Conservation (phyloP, 2,329 filamentous ascomycete genomes). For the Escovopsis sp. region DNA sequence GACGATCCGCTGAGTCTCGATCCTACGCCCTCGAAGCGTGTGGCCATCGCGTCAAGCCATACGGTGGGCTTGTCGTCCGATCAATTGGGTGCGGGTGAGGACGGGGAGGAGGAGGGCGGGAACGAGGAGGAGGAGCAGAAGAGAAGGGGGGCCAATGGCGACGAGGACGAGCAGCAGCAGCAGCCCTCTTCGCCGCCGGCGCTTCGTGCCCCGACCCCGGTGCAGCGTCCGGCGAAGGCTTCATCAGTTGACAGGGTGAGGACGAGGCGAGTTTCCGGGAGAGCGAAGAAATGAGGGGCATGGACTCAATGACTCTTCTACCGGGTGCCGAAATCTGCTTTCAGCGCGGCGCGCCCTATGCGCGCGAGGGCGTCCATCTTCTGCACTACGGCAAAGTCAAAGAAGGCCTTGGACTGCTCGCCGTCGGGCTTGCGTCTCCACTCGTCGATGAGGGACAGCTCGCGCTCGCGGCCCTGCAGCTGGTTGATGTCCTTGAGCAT, state of each 20-base stretch:
- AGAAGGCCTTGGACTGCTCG: slow-evolving; percentile 29
- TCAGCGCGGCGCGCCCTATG: slow-evolving; percentile 30
- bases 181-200: slow-evolving; percentile 9
- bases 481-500: slow-evolving; percentile 35
- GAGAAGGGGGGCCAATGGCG: too few relatives aligned
- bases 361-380: slow-evolving; percentile 32
- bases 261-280: slow-evolving; percentile 3
- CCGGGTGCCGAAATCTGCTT: slow-evolving; percentile 21
- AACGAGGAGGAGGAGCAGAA: too few relatives aligned
- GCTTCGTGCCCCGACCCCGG: background rate
- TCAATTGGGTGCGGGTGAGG: too few relatives aligned
- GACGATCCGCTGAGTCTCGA: slow-evolving; percentile 7
- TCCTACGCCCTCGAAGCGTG: slow-evolving; percentile 11
- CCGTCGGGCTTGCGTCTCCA: slow-evolving; percentile 29
- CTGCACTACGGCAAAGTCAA: slow-evolving; percentile 32
- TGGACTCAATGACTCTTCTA: background rate
- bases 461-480: slow-evolving; percentile 29
- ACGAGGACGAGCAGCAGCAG: background rate
- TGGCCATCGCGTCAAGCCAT: slow-evolving; percentile 11
- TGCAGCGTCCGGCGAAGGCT: slow-evolving; percentile 2
- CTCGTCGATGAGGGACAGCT: slow-evolving; percentile 26
- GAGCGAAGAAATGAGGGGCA: slow-evolving; percentile 2
- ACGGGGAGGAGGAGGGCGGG: too few relatives aligned
- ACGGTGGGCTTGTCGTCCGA: too few relatives aligned
- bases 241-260: background rate